Conservation (phyloP, 2,329 filamentous ascomycete species). For the Aspergillus sp. region DNA sequence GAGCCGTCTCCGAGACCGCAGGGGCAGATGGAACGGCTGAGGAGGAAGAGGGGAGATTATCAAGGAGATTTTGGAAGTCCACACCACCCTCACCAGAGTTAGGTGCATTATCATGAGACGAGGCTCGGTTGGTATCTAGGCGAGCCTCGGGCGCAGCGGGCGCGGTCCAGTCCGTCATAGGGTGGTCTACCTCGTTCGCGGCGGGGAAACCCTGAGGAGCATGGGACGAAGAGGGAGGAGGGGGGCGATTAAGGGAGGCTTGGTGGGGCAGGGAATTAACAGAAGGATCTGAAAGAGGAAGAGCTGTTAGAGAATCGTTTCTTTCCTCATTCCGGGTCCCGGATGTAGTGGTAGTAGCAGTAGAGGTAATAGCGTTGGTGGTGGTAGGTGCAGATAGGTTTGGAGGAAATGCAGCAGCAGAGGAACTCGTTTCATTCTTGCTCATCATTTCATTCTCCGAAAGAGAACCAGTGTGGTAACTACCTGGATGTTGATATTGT, state of each 20-base stretch:
- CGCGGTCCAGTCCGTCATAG: conserved; percentile 14
- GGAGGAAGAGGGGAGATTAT: conserved; percentile 38
- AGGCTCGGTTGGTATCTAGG: neutral
- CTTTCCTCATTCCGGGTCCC: neutral
- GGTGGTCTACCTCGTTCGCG: conserved; percentile 25
- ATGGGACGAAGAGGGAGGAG: conserved; percentile 9
- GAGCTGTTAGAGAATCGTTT: conserved; percentile 19
- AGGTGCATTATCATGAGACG: conserved; percentile 9
- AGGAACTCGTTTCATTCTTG: conserved; percentile 21
- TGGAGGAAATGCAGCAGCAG: conserved; percentile 11
- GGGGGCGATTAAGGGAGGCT: conserved; percentile 15
- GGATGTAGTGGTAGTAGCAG: neutral
- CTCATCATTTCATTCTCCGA: conserved; percentile 17
- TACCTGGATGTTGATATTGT: conserved; percentile 19
- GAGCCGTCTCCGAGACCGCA: conserved; percentile 16
- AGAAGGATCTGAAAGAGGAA: conserved; percentile 19
- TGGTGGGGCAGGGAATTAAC: conserved; percentile 16
- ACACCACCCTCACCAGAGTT: conserved; percentile 32
- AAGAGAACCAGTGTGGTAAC: conserved; percentile 23
- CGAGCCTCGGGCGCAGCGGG: conserved; percentile 7
- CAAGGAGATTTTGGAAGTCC: conserved; percentile 44
- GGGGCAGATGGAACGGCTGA: conserved; percentile 20
- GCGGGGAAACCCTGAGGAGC: conserved; percentile 21
- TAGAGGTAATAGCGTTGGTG: conserved; percentile 3
- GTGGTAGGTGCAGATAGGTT: conserved; percentile 11